Base-by-base conservation (phyloP, 2,329 filamentous ascomycete genomes). In the Curvularia spicifera region DNA sequence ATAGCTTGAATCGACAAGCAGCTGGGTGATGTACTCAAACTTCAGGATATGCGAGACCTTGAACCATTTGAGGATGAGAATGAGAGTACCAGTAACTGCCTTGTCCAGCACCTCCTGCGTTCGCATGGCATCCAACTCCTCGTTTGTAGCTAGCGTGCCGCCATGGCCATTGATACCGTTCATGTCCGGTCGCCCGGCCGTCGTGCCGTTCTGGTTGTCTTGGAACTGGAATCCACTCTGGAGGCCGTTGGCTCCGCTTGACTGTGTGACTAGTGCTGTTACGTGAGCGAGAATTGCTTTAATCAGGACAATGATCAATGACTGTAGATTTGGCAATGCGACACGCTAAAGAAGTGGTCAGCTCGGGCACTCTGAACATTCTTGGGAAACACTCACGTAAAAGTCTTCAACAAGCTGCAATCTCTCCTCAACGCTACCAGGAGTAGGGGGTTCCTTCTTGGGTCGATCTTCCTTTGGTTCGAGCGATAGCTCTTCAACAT, bases 41-140 rank as follows among this genome's bases (percentile, higher is more conserved):
- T 97, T 97, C 64, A 99, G 81, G 28, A 98, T 86, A 74, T 99
- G 95, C 57, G 93, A 97, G 53, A 96, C 82, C 75, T 97, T 96
- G 69, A 98, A 89, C 95, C 95, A 99, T 78, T 98, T 99, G 60
- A 98, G 75, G 44, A 98, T 78, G n/a, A 97, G 81, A 28, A 99
- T 80, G 28, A 99, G 79, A 54, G 93, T 90, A 0, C 91, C 93
- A n/a, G 93, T 95, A 22, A 97, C 89, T 0, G 94, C 94, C 77
- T 98, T 98, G 26, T 89, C 87, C 12, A 90, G 90, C 51, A 99
- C 93, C 76, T 99, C 95, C 55, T 94, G 87, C 15, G 87, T 88
- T 49, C 96, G 85, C 53, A 91, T 84, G 40, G 89, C 87, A 75
- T 98, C 93, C 15, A 96, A 78, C 68, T 97, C 93, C 58, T 96